Percentiles rank a stretch among this genome's conserved stretches.
Conservation (phyloP, 768 basidiomycete genomes). For the Panaeolus cyanescens region DNA sequence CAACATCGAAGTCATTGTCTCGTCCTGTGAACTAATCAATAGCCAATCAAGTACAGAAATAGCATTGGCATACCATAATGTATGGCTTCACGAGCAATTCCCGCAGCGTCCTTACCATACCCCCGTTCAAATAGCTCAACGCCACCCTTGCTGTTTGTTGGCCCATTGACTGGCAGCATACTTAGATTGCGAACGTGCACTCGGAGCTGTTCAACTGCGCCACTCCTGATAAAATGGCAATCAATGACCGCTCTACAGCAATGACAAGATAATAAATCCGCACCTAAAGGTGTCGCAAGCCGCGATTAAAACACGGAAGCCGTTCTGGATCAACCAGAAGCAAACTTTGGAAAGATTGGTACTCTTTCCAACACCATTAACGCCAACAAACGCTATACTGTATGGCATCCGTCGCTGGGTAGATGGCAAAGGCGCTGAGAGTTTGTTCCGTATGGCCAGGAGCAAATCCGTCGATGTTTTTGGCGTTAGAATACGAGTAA, state of each 20-base stretch:
- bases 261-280: constrained; percentile 17
- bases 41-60: constrained; percentile 3
- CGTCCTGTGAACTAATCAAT: constrained; percentile 51
- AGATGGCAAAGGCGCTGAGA: constrained; percentile 71
- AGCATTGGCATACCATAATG: constrained; percentile 62
- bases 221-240: constrained; percentile 56
- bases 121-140: constrained; percentile 96
- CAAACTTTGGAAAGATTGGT: constrained; percentile 98
- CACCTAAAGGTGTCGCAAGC: constrained; percentile 97
- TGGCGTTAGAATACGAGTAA: constrained; percentile 94
- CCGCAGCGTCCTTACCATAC: constrained; percentile 99
- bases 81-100: constrained; percentile 95
- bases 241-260: neutral
- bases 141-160: constrained; percentile 66
- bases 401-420: constrained; percentile 84
- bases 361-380: constrained; percentile 98
- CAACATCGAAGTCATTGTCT: constrained; percentile 93
- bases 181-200: constrained; percentile 96
- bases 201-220: constrained; percentile 96
- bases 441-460: constrained; percentile 88
- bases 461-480: constrained; percentile 97
- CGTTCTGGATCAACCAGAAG: constrained; percentile 99
- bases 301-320: constrained; percentile 89
- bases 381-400: constrained; percentile 94
- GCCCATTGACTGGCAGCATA: constrained; percentile 74